Base-by-base conservation (phyloP, 106 monocot genomes). In the Phalaenopsis aphrodite region DNA sequence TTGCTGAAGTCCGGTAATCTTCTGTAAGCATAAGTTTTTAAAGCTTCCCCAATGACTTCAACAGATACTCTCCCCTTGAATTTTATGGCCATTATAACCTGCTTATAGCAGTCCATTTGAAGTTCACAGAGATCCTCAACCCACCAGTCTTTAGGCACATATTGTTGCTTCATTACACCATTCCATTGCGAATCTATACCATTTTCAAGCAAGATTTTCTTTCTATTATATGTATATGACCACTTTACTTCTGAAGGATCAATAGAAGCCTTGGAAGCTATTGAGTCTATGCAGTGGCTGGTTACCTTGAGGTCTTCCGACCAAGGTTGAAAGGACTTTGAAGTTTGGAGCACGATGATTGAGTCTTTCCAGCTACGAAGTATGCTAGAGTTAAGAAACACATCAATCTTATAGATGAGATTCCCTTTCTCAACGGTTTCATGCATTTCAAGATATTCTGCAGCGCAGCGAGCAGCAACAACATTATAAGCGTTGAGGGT, bases 401-500 rank as follows among this genome's bases (percentile, higher is more conserved):
- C 92, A 12, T 95, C 92, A n/a, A 95, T 88, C 66, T 95, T 95
- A 86, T 90, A 90, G 43, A 92, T 86, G 36, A 92, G 90, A 76
- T 95, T 95, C 12, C 95, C 90, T 85, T 88, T 95, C 49, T 95
- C 92, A 38, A 92, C 72, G 3, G 73, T 81, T 69, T 95, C 95
- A 24, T 88, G 77, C 95, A 95, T 95, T 67, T 88, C 90, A 2
- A 95, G 86, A 75, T 88, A 95, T 48, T 92, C 92, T 56, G 92
- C 90, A 42, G 95, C 95, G 39, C 90, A 95, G 43, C 88, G 90
- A 49, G 90, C 88, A 0, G 88, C 85, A n/a, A 92, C 83, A 23
- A 90, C 92, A 82, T 95, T 95, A 84, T 89, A 90, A 2, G 92
- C 87, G 57, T 95, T 95, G 77, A 95, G 87, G 23, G 95, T 95